These are phyloP conservation scores for Zalerion maritima DNA, from an alignment of 495 filamentous ascomycete species.

Conservation along the genomic window DNA sequence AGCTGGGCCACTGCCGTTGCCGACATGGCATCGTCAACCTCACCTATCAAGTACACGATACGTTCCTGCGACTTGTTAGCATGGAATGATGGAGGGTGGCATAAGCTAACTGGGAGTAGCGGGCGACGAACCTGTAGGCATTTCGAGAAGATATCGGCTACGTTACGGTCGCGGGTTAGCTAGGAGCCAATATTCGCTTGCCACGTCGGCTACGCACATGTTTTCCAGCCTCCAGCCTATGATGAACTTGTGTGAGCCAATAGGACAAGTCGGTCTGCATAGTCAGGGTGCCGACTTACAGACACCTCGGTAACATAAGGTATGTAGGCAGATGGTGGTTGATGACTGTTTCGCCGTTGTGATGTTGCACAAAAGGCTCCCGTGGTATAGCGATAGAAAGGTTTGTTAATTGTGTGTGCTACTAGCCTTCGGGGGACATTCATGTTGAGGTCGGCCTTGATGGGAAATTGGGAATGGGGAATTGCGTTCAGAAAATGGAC, in stretches of 20 bases:
- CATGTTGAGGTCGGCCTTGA: not conserved
- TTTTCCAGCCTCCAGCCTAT: conserved; percentile 81
- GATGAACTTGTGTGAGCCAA: conserved; percentile 5
- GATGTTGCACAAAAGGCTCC: too few relatives aligned
- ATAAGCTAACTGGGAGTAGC: not conserved
- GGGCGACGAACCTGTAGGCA: conserved; percentile 47
- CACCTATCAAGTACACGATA: conserved; percentile 87
- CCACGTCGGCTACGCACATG: conserved; percentile 42
- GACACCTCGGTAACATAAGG: conserved; percentile 68
- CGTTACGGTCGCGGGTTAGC: conserved; percentile 8
- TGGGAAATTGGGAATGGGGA: conserved; percentile 2
- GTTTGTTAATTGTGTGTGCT: conserved; percentile 19
- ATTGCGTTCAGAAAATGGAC: not conserved
- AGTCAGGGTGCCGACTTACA: conserved; percentile 38
- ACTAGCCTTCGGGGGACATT: not conserved
- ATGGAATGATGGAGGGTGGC: not conserved
- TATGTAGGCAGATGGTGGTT: conserved; percentile 45
- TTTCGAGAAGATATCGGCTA: conserved; percentile 76
- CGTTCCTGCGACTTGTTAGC: conserved; percentile 50
- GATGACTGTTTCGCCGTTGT: conserved; percentile 8
- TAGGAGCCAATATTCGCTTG: conserved; percentile 8
- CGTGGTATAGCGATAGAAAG: conserved; percentile 17
- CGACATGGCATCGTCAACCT: conserved; percentile 76
- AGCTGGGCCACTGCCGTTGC: conserved; percentile 90
- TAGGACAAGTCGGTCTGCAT: not conserved